These are phyloP conservation scores for Carex littledalei DNA, from an alignment of 176 grass and related monocot species.

Conservation along the genomic window DNA sequence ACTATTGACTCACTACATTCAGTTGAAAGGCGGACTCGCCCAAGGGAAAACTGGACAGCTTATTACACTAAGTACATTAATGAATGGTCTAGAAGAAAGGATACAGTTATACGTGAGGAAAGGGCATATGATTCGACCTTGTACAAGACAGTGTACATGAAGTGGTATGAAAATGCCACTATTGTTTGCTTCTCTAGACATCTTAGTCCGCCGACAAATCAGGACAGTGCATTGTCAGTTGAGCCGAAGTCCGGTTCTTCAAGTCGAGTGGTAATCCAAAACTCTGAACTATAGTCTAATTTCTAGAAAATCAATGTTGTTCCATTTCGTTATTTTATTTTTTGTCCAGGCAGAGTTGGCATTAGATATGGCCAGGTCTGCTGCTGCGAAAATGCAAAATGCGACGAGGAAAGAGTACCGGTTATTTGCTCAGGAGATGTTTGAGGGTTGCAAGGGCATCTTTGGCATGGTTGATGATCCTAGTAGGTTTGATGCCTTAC, in stretches of 20 bases:
- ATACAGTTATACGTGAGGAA: not conserved
- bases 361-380: not conserved
- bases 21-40: not conserved
- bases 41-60: conserved; percentile 13
- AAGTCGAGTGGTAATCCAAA: not conserved
- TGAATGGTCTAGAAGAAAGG: not conserved
- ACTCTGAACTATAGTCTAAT: not conserved
- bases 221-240: not conserved
- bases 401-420: not conserved
- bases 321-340: not conserved
- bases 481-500: not conserved
- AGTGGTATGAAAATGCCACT: conserved; percentile 12
- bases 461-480: conserved; percentile 1
- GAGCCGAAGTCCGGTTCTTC: not conserved
- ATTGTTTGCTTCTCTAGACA: not conserved
- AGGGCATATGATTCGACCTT: conserved; percentile 10
- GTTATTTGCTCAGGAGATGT: conserved; percentile 14
- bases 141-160: conserved; percentile 4
- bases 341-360: not conserved
- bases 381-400: conserved; percentile 2
- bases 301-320: not conserved
- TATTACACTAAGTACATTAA: not conserved
- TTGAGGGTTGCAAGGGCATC: not conserved
- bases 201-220: not conserved
- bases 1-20: conserved; percentile 6